Conservation (phyloP, 2,329 filamentous ascomycete genomes). For the Penicillium sp. region DNA sequence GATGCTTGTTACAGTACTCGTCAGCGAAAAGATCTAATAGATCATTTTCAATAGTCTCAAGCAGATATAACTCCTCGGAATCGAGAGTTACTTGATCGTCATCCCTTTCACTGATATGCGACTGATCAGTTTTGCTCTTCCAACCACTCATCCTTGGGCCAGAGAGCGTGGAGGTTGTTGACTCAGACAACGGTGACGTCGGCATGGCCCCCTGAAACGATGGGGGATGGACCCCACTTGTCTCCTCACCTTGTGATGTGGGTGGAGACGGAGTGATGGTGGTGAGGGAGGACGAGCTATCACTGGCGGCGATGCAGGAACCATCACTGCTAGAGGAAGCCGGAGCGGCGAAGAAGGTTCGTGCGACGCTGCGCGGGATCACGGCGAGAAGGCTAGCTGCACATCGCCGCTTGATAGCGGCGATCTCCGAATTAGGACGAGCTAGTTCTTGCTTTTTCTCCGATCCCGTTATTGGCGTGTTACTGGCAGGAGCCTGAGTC, state of each 20-base stretch:
- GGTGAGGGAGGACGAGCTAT: slow-evolving; percentile 18
- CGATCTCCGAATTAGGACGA: slow-evolving; percentile 37
- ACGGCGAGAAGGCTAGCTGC: slow-evolving; percentile 47
- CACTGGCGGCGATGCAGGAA: slow-evolving; percentile 29
- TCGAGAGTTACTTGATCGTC: slow-evolving; percentile 15
- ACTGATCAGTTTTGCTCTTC: slow-evolving; percentile 6
- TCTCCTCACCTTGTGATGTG: slow-evolving; percentile 6
- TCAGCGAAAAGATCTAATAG: slow-evolving; percentile 78
- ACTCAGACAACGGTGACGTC: slow-evolving; percentile 3
- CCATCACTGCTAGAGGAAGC: slow-evolving; percentile 18
- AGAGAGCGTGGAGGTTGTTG: slow-evolving; percentile 1
- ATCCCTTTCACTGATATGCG: slow-evolving; percentile 21
- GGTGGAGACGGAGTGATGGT: slow-evolving; percentile 17
- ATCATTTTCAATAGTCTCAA: slow-evolving; percentile 63
- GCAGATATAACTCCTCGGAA: slow-evolving; percentile 55
- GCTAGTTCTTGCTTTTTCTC: slow-evolving; percentile 14
- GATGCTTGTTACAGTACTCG: slow-evolving; percentile 88
- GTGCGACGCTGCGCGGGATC: slow-evolving; percentile 49
- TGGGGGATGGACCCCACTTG: slow-evolving; percentile 10
- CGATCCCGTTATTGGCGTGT: slow-evolving; percentile 14
- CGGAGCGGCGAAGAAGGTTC: slow-evolving; percentile 47
- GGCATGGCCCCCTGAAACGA: slow-evolving; percentile 7
- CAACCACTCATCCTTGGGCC: not conserved
- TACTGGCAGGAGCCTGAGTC: slow-evolving; percentile 2
- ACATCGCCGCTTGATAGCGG: slow-evolving; percentile 49